Conservation (phyloP, 495 filamentous ascomycete species). For the Xylona heveae region DNA sequence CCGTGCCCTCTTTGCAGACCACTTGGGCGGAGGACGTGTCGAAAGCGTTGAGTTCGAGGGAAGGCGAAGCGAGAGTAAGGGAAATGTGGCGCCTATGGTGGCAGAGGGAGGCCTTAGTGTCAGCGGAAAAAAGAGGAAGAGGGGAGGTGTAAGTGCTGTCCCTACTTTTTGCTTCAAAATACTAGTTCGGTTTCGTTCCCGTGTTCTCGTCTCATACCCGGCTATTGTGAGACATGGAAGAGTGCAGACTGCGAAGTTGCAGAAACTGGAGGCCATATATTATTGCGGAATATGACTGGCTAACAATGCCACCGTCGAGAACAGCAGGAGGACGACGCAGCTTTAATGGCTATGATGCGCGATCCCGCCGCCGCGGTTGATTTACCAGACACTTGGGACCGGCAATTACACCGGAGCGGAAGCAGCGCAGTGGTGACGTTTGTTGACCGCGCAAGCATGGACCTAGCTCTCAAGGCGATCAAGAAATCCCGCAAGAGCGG, state of each 20-base stretch:
- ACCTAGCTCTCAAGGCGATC: slow-evolving; percentile 51
- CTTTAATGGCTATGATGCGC: slow-evolving; percentile 12
- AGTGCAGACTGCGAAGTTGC: slow-evolving; percentile 25
- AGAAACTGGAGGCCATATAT: too few species aligned
- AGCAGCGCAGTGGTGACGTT: slow-evolving; percentile 61
- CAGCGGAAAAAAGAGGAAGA: slow-evolving; percentile 47
- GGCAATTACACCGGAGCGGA: slow-evolving; percentile 48
- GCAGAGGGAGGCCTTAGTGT: slow-evolving; percentile 23
- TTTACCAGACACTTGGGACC: slow-evolving; percentile 53
- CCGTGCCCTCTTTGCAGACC: slow-evolving; percentile 44
- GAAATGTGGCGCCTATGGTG: slow-evolving; percentile 1
- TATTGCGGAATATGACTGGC: too few species aligned
- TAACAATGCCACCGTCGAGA: too few species aligned
- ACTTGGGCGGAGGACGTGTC: slow-evolving; percentile 48
- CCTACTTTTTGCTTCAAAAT: too few species aligned
- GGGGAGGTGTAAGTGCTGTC: too few species aligned
- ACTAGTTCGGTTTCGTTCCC: too few species aligned
- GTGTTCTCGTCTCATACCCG: too few species aligned
- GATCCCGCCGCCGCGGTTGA: too few species aligned
- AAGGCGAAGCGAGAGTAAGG: slow-evolving; percentile 14
- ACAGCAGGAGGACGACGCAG: slow-evolving; percentile 24
- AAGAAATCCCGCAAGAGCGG: slow-evolving; percentile 34
- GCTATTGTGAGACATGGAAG: slow-evolving; percentile 24
- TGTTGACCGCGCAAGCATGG: slow-evolving; percentile 55
- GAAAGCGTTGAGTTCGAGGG: slow-evolving; percentile 53